A percentile compares a stretch with the other conserved stretches of the same genome.
phyloP scores from a whole-genome alignment of 352 stramenopile genomes.

The Thalassiosira mediterranea region DNA sequence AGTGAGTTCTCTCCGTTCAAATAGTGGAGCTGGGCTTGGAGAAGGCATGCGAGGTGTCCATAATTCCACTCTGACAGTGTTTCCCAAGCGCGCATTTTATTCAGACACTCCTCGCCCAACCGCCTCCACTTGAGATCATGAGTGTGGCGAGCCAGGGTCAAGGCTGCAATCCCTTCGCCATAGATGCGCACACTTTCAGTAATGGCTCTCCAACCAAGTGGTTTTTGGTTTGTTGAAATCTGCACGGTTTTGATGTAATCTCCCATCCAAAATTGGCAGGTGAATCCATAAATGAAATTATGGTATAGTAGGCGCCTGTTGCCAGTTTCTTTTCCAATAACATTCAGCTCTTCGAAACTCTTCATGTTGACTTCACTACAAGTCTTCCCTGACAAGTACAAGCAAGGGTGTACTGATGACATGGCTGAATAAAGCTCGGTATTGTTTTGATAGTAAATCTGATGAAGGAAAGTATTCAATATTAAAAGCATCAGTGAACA shows the following conservation, averaged over 20 bases:
- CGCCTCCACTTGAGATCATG: background rate
- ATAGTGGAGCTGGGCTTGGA: constrained; percentile 36
- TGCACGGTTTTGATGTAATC: background rate
- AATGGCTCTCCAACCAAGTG: background rate
- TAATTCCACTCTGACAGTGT: background rate
- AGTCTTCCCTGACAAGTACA: constrained; percentile 5
- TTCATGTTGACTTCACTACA: background rate
- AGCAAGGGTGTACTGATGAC: constrained; percentile 5
- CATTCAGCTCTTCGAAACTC: background rate
- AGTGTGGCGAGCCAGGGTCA: constrained; percentile 1
- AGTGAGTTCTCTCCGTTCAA: constrained; percentile 8
- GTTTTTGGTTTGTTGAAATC: background rate
- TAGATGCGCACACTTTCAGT: background rate
- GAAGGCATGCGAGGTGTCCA: constrained; percentile 21
- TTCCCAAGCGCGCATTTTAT: background rate
- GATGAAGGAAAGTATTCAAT: too few species aligned
- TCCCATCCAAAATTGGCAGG: constrained; percentile 3
- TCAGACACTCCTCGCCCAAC: background rate
- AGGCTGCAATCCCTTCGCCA: background rate
- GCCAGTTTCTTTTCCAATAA: background rate
- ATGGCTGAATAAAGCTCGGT: too few species aligned
- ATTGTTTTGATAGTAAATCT: too few species aligned
- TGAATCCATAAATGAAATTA: background rate
- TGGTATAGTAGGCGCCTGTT: background rate
- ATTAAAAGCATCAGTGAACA: too few species aligned